phyloP scores from a whole-genome alignment of 768 basidiomycete genomes.

The Gymnopilus junonius region DNA sequence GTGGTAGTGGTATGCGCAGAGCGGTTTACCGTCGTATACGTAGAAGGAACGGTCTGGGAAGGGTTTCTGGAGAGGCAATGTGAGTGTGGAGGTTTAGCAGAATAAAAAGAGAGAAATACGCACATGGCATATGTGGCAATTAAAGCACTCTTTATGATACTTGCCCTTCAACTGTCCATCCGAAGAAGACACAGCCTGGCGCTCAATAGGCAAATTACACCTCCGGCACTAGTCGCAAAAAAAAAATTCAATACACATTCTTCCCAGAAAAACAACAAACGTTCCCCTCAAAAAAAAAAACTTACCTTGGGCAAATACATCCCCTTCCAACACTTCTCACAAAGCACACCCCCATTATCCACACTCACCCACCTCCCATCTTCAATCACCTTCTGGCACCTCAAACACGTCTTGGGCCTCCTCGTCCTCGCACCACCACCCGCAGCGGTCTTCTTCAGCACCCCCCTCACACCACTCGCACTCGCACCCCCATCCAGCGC shows the following conservation, averaged over 20 bases:
- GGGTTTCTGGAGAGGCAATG: conserved; percentile 56
- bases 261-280: too few relatives aligned
- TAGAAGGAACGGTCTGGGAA: conserved; percentile 94
- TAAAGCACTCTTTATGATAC: conserved; percentile 92
- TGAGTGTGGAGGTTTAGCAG: neutral
- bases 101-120: conserved; percentile 23
- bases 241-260: neutral
- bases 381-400: conserved; percentile 71
- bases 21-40: conserved; percentile 87
- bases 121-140: conserved; percentile 83
- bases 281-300: conserved; percentile 15
- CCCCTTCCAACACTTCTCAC: conserved; percentile 93
- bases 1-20: conserved; percentile 93
- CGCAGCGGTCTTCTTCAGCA: neutral
- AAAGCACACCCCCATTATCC: conserved; percentile 78
- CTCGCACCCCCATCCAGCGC: conserved; percentile 9
- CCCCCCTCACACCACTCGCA: neutral
- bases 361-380: conserved; percentile 84
- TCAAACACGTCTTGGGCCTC: conserved; percentile 58
- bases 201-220: conserved; percentile 87
- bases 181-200: conserved; percentile 85
- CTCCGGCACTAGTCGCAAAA: conserved; percentile 60
- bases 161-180: conserved; percentile 97
- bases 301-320: conserved; percentile 92
- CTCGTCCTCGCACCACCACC: conserved; percentile 19